Percentiles rank a stretch among this genome's conserved stretches.
phyloP scores from a whole-genome alignment of 2,329 filamentous ascomycete species.

The Aureobasidium musti region DNA sequence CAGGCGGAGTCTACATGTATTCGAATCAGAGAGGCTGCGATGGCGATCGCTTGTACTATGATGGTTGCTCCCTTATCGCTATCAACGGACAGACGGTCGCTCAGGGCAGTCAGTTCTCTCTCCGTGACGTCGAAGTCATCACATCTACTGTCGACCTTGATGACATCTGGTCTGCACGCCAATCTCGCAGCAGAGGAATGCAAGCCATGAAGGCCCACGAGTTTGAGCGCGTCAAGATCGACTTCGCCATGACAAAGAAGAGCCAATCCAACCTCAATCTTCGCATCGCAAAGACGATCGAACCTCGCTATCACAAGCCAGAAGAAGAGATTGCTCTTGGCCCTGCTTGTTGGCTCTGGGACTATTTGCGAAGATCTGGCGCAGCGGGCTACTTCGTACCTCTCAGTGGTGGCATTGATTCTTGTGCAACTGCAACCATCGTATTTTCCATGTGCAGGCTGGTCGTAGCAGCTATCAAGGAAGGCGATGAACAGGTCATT shows the following conservation, averaged over 20 bases:
- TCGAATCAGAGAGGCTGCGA: slow-evolving; percentile 61
- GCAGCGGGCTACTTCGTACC: slow-evolving; percentile 60
- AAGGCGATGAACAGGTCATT: slow-evolving; percentile 58
- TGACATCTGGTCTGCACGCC: slow-evolving; percentile 65
- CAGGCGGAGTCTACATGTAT: slow-evolving; percentile 64
- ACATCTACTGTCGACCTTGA: slow-evolving; percentile 63
- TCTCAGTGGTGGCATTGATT: slow-evolving; percentile 63
- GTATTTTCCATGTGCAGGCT: slow-evolving; percentile 55
- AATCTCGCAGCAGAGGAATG: slow-evolving; percentile 57
- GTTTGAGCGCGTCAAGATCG: slow-evolving; percentile 51
- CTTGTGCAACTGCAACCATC: slow-evolving; percentile 57
- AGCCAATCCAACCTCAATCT: slow-evolving; percentile 9
- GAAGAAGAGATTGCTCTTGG: slow-evolving; percentile 69
- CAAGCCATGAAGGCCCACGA: slow-evolving; percentile 56
- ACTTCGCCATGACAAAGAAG: slow-evolving; percentile 48
- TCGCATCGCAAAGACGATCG: slow-evolving; percentile 42
- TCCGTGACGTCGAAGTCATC: slow-evolving; percentile 60
- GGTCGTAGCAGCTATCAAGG: slow-evolving; percentile 56
- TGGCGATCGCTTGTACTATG: slow-evolving; percentile 64
- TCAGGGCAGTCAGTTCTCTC: slow-evolving; percentile 66
- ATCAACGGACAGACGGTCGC: slow-evolving; percentile 64
- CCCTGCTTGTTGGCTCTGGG: slow-evolving; percentile 67
- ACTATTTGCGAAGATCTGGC: slow-evolving; percentile 58
- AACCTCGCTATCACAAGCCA: slow-evolving; percentile 59
- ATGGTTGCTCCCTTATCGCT: slow-evolving; percentile 64